Evolutionary conservation across 257 asterid genomes (phyloP), one percentile per base, ranked within the genome.

Genomic region (Lantana camara): DNA sequence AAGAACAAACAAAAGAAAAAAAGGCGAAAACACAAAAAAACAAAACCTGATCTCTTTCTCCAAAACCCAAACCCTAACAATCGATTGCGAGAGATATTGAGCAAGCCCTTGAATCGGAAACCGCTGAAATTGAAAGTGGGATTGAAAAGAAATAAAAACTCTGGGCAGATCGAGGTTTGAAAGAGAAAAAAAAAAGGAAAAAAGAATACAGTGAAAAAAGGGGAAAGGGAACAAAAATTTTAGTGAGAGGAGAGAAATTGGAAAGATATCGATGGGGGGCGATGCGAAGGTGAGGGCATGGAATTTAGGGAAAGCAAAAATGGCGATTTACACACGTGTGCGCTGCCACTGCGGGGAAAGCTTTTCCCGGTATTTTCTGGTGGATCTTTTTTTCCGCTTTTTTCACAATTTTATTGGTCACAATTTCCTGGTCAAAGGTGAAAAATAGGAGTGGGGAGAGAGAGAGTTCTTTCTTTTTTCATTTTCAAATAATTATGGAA

Each of bases 21-120:
- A n/a, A n/a, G n/a, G n/a, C n/a, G n/a, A n/a, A n/a, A 2, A 30
- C 35, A 16, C 10, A 49, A 20, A 49, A 32, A 1, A 59, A 17
- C 22, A 57, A 16, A 77, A 79, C 73, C 77, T 75, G 75, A 75
- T 67, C 78, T 70, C 68, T 47, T 60, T 37, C 66, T 62, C 67
- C 54, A 41, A 53, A 75, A 48, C 50, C 68, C 66, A 44, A 78
- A 67, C 75, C 80, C 77, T 70, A 75, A 56, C 27, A 71, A 56
- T 40, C 80, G 64, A 71, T 66, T 16, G 76, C 69, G 71, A 56
- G 75, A 75, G 66, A 63, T 69, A 69, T 64, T 37, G 75, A 35
- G 32, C 4, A 5, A 50, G 66, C 24, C 71, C 83, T 57, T 57
- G 75, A 73, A 57, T 19, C 57, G 50, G 59, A 65, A 58, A 64